phyloP scores from a whole-genome alignment of 2,329 filamentous ascomycete species.

The Cucurbitaria berberidis region DNA sequence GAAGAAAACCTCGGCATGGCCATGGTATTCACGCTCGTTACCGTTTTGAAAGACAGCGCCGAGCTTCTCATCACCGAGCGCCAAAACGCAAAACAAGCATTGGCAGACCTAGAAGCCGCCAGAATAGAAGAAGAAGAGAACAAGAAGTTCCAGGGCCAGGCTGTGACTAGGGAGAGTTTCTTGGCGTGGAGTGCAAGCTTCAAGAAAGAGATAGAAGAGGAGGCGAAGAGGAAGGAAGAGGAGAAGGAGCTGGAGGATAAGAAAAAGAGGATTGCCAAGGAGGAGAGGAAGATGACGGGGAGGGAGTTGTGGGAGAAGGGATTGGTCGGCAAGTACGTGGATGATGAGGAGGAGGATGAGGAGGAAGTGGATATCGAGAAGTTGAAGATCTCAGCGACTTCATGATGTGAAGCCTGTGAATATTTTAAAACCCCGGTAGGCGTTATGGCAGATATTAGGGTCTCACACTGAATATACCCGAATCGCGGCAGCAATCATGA shows the following conservation, averaged over 20 bases:
- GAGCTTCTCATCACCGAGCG: constrained; percentile 82
- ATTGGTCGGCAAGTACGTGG: constrained; percentile 68
- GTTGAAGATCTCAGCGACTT: constrained; percentile 55
- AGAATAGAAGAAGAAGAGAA: constrained; percentile 90
- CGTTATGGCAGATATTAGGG: background rate
- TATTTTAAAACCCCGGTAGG: background rate
- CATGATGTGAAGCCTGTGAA: constrained; percentile 14
- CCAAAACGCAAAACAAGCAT: constrained; percentile 65
- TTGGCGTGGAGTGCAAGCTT: constrained; percentile 82
- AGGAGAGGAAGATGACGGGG: constrained; percentile 80
- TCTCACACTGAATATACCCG: constrained; percentile 30
- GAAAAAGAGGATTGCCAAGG: constrained; percentile 59
- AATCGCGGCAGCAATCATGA: background rate
- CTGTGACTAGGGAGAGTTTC: constrained; percentile 87
- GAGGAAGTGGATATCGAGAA: constrained; percentile 56
- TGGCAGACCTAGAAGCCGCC: constrained; percentile 60
- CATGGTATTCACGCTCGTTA: constrained; percentile 93
- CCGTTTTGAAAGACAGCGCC: constrained; percentile 86
- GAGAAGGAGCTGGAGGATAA: constrained; percentile 74
- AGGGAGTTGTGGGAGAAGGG: constrained; percentile 58
- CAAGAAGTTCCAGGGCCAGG: constrained; percentile 90
- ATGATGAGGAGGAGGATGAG: constrained; percentile 66
- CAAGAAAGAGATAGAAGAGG: constrained; percentile 78
- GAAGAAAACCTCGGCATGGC: constrained; percentile 96
- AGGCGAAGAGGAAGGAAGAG: constrained; percentile 62